Percentiles rank a stretch among this genome's conserved stretches.
Conservation (phyloP, 495 filamentous ascomycete species). For the Terfezia boudieri region DNA sequence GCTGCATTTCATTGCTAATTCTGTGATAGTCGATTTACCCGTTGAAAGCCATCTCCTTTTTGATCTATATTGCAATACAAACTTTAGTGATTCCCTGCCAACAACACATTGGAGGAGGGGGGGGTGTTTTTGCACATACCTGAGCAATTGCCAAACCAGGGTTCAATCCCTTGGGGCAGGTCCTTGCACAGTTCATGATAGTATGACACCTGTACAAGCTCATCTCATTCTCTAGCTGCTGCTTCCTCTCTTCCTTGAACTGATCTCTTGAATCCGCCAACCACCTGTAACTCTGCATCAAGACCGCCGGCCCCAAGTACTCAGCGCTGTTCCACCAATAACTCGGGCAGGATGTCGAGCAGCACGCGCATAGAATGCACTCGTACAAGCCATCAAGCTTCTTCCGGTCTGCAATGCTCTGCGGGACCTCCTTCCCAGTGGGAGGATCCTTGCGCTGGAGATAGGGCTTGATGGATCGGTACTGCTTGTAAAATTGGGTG, state of each 20-base stretch:
- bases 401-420: constrained; percentile 69
- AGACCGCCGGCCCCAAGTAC: constrained; percentile 89
- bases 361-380: constrained; percentile 98
- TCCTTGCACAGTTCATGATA: constrained; percentile 90
- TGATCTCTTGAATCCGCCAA: constrained; percentile 81
- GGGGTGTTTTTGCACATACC: constrained; percentile 86
- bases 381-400: constrained; percentile 98
- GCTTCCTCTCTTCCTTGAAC: constrained; percentile 64
- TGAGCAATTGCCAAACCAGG: constrained; percentile 82
- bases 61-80: constrained; percentile 32
- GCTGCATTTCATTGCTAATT: too few relatives aligned
- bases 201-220: constrained; percentile 96
- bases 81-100: background rate
- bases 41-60: constrained; percentile 74
- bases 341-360: constrained; percentile 88
- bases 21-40: constrained; percentile 1
- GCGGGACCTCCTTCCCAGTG: constrained; percentile 72
- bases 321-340: constrained; percentile 99
- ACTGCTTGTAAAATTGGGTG: constrained; percentile 99
- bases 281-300: constrained; percentile 95
- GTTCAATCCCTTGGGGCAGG: constrained; percentile 96
- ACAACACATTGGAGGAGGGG: constrained; percentile 10
- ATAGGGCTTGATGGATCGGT: constrained; percentile 98
- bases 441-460: constrained; percentile 66
- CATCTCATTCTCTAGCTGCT: constrained; percentile 91